Evolutionary conservation across 2,329 filamentous ascomycete species (phyloP).

Genomic region (Peltaster fructicola): DNA sequence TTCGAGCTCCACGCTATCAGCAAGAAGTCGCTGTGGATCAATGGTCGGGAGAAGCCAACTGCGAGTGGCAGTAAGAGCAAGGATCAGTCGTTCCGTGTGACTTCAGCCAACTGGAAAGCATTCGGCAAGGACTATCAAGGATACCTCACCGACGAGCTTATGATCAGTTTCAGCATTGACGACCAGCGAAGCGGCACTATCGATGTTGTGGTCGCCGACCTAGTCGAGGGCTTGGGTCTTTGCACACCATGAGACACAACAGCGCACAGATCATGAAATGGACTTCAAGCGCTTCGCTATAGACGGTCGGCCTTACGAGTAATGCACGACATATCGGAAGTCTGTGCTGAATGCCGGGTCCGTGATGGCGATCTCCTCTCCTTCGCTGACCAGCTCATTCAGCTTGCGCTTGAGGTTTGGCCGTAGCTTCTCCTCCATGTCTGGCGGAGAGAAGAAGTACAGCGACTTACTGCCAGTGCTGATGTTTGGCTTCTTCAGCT

Average conservation of each 20-base stretch:
- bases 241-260: too few species aligned
- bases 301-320: slow-evolving; percentile 10
- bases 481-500: slow-evolving; percentile 85
- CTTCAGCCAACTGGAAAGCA: slow-evolving; percentile 1
- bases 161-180: slow-evolving; percentile 2
- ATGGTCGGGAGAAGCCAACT: slow-evolving; percentile 3
- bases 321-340: slow-evolving; percentile 42
- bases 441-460: slow-evolving; percentile 72
- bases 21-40: too few species aligned
- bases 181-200: slow-evolving; percentile 1
- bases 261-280: too few species aligned
- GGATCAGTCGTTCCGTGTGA: slow-evolving; percentile 1
- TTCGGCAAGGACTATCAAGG: slow-evolving; percentile 1
- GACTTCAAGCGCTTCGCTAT: too few species aligned
- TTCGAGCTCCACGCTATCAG: too few species aligned
- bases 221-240: slow-evolving; percentile 1
- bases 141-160: slow-evolving; percentile 1
- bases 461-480: slow-evolving; percentile 65
- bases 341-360: slow-evolving; percentile 68
- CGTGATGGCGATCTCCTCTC: slow-evolving; percentile 80
- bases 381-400: slow-evolving; percentile 55
- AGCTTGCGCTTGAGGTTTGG: slow-evolving; percentile 68
- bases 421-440: slow-evolving; percentile 68
- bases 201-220: slow-evolving; percentile 1
- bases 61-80: too few species aligned